Evolutionary conservation across 495 filamentous ascomycete species (phyloP).

Genomic region (Terfezia claveryi): DNA sequence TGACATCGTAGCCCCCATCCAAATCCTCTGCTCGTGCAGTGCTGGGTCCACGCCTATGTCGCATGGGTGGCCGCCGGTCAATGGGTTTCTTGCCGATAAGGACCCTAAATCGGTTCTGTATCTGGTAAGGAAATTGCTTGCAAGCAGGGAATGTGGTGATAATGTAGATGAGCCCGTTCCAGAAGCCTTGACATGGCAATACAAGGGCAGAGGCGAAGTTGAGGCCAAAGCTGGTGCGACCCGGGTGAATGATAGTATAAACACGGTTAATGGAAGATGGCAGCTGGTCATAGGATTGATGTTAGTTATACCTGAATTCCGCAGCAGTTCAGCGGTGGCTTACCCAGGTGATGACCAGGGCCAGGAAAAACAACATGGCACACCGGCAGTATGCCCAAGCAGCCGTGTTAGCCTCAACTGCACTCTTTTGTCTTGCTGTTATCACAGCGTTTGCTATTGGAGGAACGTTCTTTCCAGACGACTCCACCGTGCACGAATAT

Average conservation of each 20-base stretch:
- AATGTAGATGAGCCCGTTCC: conserved; percentile 64
- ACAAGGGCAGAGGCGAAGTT: conserved; percentile 53
- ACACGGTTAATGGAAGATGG: conserved; percentile 63
- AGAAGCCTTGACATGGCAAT: conserved; percentile 67
- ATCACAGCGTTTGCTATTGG: too few species aligned
- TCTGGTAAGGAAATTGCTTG: conserved; percentile 7
- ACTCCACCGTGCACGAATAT: background rate
- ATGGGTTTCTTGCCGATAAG: too few species aligned
- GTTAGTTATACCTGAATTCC: background rate
- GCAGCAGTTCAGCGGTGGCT: background rate
- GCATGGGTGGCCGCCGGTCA: too few species aligned
- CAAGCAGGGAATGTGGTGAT: conserved; percentile 29
- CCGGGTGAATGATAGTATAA: conserved; percentile 38
- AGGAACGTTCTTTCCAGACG: background rate
- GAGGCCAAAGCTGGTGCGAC: conserved; percentile 33
- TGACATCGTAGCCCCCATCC: too few species aligned
- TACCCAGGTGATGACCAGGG: conserved; percentile 63
- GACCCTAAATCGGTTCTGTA: background rate
- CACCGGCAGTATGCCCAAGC: conserved; percentile 68
- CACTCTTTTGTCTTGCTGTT: conserved; percentile 8
- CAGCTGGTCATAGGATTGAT: conserved; percentile 23
- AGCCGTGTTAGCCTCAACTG: conserved; percentile 32
- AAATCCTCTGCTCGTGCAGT: too few species aligned
- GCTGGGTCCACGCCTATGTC: too few species aligned
- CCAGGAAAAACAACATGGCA: conserved; percentile 66